phyloP scores from a whole-genome alignment of 192 early-diverging fungal species.

The Coemansia sp. region DNA sequence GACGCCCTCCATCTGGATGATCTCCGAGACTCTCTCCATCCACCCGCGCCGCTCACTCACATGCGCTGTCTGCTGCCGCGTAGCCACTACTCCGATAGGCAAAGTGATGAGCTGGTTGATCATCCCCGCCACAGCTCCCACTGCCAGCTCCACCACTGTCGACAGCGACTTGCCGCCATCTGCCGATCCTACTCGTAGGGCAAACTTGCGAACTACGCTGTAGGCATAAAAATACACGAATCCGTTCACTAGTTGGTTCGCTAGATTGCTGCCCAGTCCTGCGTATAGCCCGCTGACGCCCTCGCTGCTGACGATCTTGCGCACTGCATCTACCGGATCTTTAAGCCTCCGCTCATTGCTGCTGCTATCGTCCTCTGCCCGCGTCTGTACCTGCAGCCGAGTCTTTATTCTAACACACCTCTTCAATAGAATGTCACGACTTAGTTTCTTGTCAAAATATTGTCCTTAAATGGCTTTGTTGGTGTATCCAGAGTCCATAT shows the following conservation, averaged over 20 bases:
- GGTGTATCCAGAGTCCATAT: neutral
- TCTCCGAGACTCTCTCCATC: constrained; percentile 62
- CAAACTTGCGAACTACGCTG: constrained; percentile 65
- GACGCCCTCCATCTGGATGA: constrained; percentile 77
- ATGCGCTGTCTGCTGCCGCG: constrained; percentile 86
- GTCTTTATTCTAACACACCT: constrained; percentile 83
- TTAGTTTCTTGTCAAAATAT: neutral
- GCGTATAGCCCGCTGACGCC: constrained; percentile 87
- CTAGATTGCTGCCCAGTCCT: constrained; percentile 79
- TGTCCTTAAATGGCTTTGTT: neutral
- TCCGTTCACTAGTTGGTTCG: constrained; percentile 73
- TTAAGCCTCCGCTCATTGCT: constrained; percentile 52
- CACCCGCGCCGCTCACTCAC: constrained; percentile 62
- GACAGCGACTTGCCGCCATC: constrained; percentile 58
- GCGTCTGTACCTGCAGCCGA: constrained; percentile 91
- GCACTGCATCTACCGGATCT: constrained; percentile 73
- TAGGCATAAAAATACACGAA: constrained; percentile 89
- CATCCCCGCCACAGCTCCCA: constrained; percentile 90
- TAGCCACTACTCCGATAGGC: constrained; percentile 93
- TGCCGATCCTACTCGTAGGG: constrained; percentile 19
- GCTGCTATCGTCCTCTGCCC: constrained; percentile 28
- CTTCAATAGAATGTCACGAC: neutral
- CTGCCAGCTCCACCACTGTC: constrained; percentile 80
- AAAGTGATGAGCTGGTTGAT: constrained; percentile 85
- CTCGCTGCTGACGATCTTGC: constrained; percentile 79